These are phyloP conservation scores for Syzygium grande DNA, from an alignment of 345 rosid species.

Conservation along the genomic window DNA sequence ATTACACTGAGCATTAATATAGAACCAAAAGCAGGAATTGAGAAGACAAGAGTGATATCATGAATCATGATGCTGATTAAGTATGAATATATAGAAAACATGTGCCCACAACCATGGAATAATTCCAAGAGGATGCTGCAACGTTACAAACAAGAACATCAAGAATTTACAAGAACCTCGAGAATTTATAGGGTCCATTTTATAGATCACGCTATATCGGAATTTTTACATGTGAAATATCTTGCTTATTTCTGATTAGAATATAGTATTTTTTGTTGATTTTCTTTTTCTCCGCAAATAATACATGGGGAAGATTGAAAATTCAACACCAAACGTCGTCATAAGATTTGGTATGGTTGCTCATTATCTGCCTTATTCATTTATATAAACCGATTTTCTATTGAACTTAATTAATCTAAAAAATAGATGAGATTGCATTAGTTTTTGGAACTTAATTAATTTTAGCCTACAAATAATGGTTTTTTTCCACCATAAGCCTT, in stretches of 20 bases:
- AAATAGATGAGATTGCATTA: not conserved
- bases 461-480: not conserved
- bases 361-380: not conserved
- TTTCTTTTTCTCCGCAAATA: not conserved
- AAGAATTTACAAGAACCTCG: not conserved
- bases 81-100: not conserved
- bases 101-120: not conserved
- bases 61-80: not conserved
- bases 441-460: too few relatives aligned
- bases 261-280: not conserved
- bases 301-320: not conserved
- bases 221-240: not conserved
- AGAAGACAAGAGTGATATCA: not conserved
- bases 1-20: not conserved
- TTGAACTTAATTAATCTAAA: not conserved
- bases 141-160: not conserved
- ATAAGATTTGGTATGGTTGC: not conserved
- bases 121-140: not conserved
- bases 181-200: not conserved
- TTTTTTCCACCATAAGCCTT: not conserved
- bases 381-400: too few relatives aligned
- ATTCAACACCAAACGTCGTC: not conserved
- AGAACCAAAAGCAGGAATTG: not conserved
- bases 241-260: not conserved
- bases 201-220: not conserved